Conservation (phyloP, 371 early-diverging fungal species). For the Haplosporangium sp. region DNA sequence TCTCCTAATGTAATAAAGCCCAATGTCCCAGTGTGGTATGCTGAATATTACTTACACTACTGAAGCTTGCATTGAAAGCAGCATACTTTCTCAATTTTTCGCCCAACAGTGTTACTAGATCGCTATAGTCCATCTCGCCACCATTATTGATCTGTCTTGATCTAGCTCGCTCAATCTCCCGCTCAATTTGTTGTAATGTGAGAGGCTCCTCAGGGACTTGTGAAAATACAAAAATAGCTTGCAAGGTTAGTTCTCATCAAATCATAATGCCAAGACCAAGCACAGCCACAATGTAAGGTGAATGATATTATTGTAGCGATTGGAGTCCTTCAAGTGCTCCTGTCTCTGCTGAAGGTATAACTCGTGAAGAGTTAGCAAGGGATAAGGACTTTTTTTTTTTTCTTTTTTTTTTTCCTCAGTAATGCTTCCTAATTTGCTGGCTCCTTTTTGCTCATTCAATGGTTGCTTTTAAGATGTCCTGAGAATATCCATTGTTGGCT, state of each 20-base stretch:
- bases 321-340: neutral
- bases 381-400: neutral
- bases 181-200: slow-evolving; percentile 61
- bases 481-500: neutral
- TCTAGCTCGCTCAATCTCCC: slow-evolving; percentile 26
- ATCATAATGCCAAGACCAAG: neutral
- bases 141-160: slow-evolving; percentile 42
- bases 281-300: neutral
- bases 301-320: neutral
- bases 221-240: slow-evolving; percentile 3
- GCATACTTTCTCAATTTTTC: slow-evolving; percentile 71
- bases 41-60: slow-evolving; percentile 61
- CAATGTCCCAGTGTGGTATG: neutral
- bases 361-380: neutral
- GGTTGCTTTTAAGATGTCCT: neutral
- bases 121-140: slow-evolving; percentile 35
- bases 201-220: slow-evolving; percentile 49
- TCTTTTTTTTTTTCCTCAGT: neutral
- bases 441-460: neutral
- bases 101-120: slow-evolving; percentile 65
- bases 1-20: neutral
- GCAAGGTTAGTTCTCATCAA: neutral
- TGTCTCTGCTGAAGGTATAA: neutral
- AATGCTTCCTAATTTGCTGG: neutral
- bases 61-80: slow-evolving; percentile 81